phyloP scores from a whole-genome alignment of 208 protist species.

The Blechomonas ayalai region DNA sequence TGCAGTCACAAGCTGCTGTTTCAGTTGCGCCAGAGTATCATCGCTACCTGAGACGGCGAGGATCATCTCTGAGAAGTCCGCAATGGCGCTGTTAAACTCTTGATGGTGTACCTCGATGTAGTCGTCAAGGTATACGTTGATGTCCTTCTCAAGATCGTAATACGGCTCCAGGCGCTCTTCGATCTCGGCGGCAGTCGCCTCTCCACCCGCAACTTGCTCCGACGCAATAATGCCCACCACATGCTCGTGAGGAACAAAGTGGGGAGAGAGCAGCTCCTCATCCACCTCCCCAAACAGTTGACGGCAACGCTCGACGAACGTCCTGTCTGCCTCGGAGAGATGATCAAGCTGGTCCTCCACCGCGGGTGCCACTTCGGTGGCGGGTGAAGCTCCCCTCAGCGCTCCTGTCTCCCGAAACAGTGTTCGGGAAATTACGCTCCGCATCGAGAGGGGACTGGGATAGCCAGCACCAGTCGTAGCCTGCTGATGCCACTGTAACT shows the following conservation, averaged over 20 bases:
- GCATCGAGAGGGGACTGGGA: no score
- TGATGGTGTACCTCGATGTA: slow-evolving; percentile 79
- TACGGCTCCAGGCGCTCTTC: slow-evolving; percentile 56
- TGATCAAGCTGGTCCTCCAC: neutral
- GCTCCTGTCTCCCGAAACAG: no score
- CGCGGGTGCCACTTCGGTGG: no score
- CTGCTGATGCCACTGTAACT: no score
- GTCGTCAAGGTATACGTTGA: slow-evolving; percentile 44
- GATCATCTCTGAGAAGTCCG: slow-evolving; percentile 79
- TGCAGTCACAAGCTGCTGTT: slow-evolving; percentile 47
- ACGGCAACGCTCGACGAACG: slow-evolving; percentile 55
- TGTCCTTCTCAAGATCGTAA: slow-evolving; percentile 50
- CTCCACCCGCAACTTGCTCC: slow-evolving; percentile 37
- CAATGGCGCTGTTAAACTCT: slow-evolving; percentile 76
- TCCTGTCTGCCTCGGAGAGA: slow-evolving; percentile 22
- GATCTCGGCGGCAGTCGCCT: slow-evolving; percentile 51
- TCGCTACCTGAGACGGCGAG: slow-evolving; percentile 74
- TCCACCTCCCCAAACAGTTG: slow-evolving; percentile 73
- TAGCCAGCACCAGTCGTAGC: no score
- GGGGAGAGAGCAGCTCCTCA: slow-evolving; percentile 33
- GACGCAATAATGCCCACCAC: slow-evolving; percentile 66
- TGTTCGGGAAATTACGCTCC: no score
- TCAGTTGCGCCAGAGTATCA: slow-evolving; percentile 65
- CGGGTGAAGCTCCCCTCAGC: no score
- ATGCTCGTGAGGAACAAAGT: slow-evolving; percentile 75